Evolutionary conservation across 192 early-diverging fungal genomes (phyloP).

Genomic region (Gaertneriomyces semiglobifer): DNA sequence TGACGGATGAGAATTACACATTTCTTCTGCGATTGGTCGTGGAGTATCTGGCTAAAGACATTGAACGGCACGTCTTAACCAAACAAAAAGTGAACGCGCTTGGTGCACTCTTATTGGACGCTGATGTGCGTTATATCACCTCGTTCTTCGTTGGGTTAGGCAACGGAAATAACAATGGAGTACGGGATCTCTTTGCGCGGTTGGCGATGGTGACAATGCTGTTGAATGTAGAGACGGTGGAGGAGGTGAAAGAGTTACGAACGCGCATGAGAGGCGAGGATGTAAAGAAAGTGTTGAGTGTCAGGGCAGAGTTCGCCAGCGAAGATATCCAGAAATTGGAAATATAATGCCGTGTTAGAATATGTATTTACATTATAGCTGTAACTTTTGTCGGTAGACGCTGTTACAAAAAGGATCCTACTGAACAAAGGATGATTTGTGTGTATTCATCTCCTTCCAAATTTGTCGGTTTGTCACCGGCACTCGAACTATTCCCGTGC

Average conservation of each 20-base stretch:
- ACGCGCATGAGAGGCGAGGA: constrained; percentile 70
- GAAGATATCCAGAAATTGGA: not conserved
- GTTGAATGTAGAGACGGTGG: constrained; percentile 72
- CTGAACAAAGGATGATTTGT: too few species aligned
- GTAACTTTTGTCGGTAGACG: too few species aligned
- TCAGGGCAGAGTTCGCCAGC: constrained; percentile 20
- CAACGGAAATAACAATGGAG: constrained; percentile 41
- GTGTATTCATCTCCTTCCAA: too few species aligned
- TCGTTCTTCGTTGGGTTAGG: constrained; percentile 39
- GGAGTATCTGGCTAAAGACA: constrained; percentile 72
- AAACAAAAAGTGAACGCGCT: constrained; percentile 82
- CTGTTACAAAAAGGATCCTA: too few species aligned
- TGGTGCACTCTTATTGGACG: constrained; percentile 89
- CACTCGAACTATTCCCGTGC: too few species aligned
- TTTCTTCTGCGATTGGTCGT: constrained; percentile 61
- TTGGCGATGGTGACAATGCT: constrained; percentile 81
- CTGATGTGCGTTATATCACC: constrained; percentile 75
- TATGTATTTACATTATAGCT: too few species aligned
- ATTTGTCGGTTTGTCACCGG: too few species aligned
- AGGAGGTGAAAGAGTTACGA: constrained; percentile 74
- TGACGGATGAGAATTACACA: constrained; percentile 69
- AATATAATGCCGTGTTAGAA: not conserved
- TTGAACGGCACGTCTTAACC: constrained; percentile 80
- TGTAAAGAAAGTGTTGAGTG: constrained; percentile 59
- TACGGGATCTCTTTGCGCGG: constrained; percentile 72